phyloP scores from a whole-genome alignment of 768 basidiomycete genomes.

The Neoboletus brunneissimus region DNA sequence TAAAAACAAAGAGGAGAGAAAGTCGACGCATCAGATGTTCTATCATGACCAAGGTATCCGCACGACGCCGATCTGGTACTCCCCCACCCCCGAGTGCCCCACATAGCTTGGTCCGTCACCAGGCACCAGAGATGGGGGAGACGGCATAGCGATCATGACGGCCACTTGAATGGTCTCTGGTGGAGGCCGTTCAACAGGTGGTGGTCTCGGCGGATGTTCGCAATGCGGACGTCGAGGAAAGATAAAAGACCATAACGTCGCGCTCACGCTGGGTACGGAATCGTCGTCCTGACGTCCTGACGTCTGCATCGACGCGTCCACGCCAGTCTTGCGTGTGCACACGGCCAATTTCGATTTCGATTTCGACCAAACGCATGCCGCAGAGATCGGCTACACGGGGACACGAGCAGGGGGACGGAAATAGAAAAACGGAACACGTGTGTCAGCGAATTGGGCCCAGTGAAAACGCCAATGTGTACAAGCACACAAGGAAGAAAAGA shows the following conservation, averaged over 20 bases:
- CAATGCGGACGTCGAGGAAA: slow-evolving; percentile 1
- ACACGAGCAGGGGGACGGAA: too few relatives aligned
- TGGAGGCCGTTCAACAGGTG: slow-evolving; percentile 7
- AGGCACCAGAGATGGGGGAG: slow-evolving; percentile 1
- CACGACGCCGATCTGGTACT: slow-evolving; percentile 46
- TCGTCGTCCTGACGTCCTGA: not conserved
- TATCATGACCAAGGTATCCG: slow-evolving; percentile 35
- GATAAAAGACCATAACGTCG: slow-evolving; percentile 6
- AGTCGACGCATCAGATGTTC: not conserved
- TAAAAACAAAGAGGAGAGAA: not conserved
- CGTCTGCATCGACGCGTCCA: not conserved
- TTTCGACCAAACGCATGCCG: slow-evolving; percentile 18
- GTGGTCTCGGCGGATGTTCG: slow-evolving; percentile 8
- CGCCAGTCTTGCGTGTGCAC: not conserved
- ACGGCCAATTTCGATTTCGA: not conserved
- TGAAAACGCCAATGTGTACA: not conserved
- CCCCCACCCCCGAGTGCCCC: slow-evolving; percentile 21
- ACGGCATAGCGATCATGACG: slow-evolving; percentile 50
- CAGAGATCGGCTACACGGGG: slow-evolving; percentile 23
- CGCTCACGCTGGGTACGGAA: not conserved
- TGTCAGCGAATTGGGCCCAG: not conserved
- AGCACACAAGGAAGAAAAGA: not conserved
- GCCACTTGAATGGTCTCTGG: slow-evolving; percentile 38
- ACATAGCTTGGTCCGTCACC: not conserved
- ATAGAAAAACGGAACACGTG: not conserved